Percentiles rank a stretch among this genome's conserved stretches.
Evolutionary conservation across 75 land plant genomes (phyloP).

Genomic region (Cryptomeria japonica): DNA sequence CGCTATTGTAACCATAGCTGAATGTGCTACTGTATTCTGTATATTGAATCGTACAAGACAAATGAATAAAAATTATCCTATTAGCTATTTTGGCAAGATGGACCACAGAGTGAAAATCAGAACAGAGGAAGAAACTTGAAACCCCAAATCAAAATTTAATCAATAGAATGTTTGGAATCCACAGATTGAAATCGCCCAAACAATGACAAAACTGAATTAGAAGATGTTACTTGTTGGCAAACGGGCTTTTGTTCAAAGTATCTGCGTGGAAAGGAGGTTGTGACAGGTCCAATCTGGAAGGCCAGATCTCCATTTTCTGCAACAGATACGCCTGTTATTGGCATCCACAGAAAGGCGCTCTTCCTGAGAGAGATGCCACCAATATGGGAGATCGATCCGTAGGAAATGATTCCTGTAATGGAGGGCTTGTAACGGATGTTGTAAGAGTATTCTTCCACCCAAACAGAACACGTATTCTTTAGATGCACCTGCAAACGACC

Average conservation of each 20-base stretch:
- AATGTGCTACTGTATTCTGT: too few relatives aligned
- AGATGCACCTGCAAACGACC: neutral
- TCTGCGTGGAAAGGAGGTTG: neutral
- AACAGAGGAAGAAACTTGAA: too few relatives aligned
- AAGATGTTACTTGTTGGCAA: neutral
- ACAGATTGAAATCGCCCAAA: too few relatives aligned
- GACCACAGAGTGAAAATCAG: too few relatives aligned
- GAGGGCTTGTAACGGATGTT: neutral
- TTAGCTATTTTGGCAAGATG: too few relatives aligned
- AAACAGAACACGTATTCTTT: neutral
- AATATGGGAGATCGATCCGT: neutral
- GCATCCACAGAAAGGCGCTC: neutral
- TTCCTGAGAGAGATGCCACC: neutral
- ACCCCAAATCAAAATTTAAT: too few relatives aligned
- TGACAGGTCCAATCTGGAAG: neutral
- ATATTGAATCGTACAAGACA: too few relatives aligned
- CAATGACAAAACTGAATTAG: too few relatives aligned
- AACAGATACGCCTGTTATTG: neutral
- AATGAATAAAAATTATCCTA: too few relatives aligned
- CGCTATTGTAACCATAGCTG: too few relatives aligned
- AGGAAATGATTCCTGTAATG: neutral
- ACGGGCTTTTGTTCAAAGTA: neutral
- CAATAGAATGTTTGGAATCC: too few relatives aligned
- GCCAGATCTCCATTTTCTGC: neutral
- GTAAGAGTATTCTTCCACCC: neutral